Conservation (phyloP, 768 basidiomycete genomes). For the Tylopilus sp. region DNA sequence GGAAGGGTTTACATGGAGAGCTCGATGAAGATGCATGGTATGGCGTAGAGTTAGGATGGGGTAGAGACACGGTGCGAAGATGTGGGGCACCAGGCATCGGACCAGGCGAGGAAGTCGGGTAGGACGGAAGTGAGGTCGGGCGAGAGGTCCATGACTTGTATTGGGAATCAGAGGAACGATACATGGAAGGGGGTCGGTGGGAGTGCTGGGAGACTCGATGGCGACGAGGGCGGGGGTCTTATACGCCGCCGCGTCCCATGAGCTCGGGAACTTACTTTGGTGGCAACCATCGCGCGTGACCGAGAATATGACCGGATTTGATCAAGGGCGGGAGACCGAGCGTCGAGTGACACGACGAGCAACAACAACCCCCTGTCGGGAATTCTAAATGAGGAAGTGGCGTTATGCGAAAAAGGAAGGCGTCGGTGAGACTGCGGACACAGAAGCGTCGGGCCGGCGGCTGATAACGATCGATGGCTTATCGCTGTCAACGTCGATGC, state of each 20-base stretch:
- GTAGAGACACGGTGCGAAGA: slow-evolving; percentile 27
- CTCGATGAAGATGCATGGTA: slow-evolving; percentile 15
- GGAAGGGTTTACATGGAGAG: slow-evolving; percentile 17
- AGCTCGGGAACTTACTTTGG: slow-evolving; percentile 21
- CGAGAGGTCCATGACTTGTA: slow-evolving; percentile 22
- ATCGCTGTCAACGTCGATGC: slow-evolving; percentile 12
- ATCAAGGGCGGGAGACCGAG: slow-evolving; percentile 28
- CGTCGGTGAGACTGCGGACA: slow-evolving; percentile 23
- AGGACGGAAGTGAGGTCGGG: slow-evolving; percentile 5
- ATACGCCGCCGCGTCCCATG: slow-evolving; percentile 22
- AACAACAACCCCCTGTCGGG: slow-evolving; percentile 16
- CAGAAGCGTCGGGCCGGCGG: slow-evolving; percentile 10
- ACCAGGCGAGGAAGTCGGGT: slow-evolving; percentile 17
- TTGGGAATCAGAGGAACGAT: slow-evolving; percentile 15
- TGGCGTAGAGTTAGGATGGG: slow-evolving; percentile 29
- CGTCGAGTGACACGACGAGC: slow-evolving; percentile 15
- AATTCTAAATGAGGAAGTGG: slow-evolving; percentile 18
- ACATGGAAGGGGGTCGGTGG: slow-evolving; percentile 19
- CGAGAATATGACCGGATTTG: slow-evolving; percentile 10
- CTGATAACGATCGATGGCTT: slow-evolving; percentile 14
- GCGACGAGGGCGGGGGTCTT: slow-evolving; percentile 17
- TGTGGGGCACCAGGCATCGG: slow-evolving; percentile 26
- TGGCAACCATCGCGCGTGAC: slow-evolving; percentile 9
- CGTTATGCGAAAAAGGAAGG: slow-evolving; percentile 18
- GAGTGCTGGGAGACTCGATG: slow-evolving; percentile 23